A percentile compares a stretch with the other conserved stretches of the same genome.
phyloP scores from a whole-genome alignment of 2,329 filamentous ascomycete genomes.

The Diaporthe citri region DNA sequence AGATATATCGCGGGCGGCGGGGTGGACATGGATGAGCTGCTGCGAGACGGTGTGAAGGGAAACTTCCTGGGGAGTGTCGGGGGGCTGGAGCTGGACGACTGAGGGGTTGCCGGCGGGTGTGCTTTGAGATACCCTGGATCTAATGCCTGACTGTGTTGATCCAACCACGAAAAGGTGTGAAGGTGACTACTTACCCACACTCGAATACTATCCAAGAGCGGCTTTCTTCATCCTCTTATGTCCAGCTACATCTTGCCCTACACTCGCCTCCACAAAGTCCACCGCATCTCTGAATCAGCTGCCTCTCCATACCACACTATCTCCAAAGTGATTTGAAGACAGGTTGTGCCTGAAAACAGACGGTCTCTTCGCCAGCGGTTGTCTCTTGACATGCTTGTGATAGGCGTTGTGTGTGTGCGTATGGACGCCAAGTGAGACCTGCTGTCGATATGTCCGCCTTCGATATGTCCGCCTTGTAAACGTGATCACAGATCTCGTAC shows the following conservation, averaged over 20 bases:
- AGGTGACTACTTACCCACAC: not conserved
- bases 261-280: no score
- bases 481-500: not conserved
- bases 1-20: constrained; percentile 84
- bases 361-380: not conserved
- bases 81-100: constrained; percentile 54
- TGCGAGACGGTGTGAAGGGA: constrained; percentile 70
- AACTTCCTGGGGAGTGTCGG: constrained; percentile 72
- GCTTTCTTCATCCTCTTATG: not conserved
- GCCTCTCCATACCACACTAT: not conserved
- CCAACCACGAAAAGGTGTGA: not conserved
- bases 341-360: not conserved
- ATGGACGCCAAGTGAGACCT: not conserved
- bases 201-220: fast-evolving
- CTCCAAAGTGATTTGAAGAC: not conserved
- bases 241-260: no score
- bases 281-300: not conserved
- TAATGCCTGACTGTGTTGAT: not conserved
- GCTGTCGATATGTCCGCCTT: not conserved
- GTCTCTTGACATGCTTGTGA: not conserved
- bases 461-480: not conserved
- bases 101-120: not conserved
- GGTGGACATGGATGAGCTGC: constrained; percentile 84
- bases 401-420: not conserved
- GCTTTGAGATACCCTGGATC: constrained; percentile 8